Conservation (phyloP, 345 rosid genomes). For the Boechera divaricarpa region DNA sequence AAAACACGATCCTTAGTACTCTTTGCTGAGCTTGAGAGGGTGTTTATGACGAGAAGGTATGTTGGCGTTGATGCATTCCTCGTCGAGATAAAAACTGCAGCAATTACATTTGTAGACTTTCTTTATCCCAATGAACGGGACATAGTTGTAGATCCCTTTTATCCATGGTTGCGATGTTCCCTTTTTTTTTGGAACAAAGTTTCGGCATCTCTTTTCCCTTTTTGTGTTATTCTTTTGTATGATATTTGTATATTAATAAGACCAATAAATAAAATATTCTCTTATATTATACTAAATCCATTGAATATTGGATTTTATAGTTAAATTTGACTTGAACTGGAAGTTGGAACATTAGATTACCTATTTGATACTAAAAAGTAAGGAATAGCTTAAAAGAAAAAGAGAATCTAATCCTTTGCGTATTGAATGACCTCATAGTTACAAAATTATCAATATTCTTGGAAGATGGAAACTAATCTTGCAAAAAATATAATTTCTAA, state of each 20-base stretch:
- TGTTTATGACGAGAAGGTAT: conserved; percentile 28
- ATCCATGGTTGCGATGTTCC: background rate
- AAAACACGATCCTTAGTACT: background rate
- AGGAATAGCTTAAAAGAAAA: no score
- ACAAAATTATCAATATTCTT: no score
- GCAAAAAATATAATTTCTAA: no score
- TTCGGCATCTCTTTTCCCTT: background rate
- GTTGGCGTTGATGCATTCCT: background rate
- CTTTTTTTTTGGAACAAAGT: background rate
- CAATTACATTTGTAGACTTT: background rate
- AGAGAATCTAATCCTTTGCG: no score
- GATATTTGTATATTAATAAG: background rate
- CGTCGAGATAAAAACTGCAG: background rate
- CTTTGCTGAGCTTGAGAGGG: background rate
- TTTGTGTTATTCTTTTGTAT: background rate
- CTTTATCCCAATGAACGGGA: background rate
- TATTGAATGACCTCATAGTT: no score
- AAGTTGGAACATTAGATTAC: no score
- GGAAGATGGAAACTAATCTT: no score
- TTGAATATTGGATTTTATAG: no score
- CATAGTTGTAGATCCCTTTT: no score
- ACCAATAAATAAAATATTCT: background rate
- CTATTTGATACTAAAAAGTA: no score
- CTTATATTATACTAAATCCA: no score
- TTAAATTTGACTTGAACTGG: no score